These are phyloP conservation scores for Mycena metata DNA, from an alignment of 768 basidiomycete genomes.

Conservation along the genomic window DNA sequence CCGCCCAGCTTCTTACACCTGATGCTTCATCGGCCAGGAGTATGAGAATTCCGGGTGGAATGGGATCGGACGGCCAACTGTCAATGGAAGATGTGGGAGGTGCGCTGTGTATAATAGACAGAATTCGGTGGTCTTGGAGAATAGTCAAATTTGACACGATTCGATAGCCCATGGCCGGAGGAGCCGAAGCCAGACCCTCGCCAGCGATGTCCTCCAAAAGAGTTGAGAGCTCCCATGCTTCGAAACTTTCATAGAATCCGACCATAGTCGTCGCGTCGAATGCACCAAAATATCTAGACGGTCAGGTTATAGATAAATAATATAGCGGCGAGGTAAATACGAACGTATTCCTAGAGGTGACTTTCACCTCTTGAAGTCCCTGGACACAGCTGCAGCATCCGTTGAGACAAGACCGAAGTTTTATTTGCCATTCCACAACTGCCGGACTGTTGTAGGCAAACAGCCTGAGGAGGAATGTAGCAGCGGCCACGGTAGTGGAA, in stretches of 20 bases:
- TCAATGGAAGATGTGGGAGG: slow-evolving; percentile 53
- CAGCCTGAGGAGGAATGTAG: slow-evolving; percentile 85
- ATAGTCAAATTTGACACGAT: slow-evolving; percentile 73
- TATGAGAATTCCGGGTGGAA: slow-evolving; percentile 73
- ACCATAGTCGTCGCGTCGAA: slow-evolving; percentile 65
- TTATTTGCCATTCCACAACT: slow-evolving; percentile 75
- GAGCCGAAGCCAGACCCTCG: slow-evolving; percentile 55
- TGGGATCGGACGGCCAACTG: slow-evolving; percentile 69
- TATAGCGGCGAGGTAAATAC: slow-evolving; percentile 48
- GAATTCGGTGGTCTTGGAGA: slow-evolving; percentile 64
- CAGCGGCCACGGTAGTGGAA: slow-evolving; percentile 70
- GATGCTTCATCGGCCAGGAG: slow-evolving; percentile 66
- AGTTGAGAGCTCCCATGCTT: slow-evolving; percentile 72
- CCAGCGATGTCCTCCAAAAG: slow-evolving; percentile 63
- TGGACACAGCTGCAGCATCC: slow-evolving; percentile 81
- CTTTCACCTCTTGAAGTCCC: slow-evolving; percentile 74
- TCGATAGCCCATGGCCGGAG: slow-evolving; percentile 70
- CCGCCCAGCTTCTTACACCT: slow-evolving; percentile 73
- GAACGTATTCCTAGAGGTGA: slow-evolving; percentile 77
- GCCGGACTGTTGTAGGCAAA: slow-evolving; percentile 78
- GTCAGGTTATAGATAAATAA: slow-evolving; percentile 33
- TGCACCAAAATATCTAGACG: slow-evolving; percentile 78
- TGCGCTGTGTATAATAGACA: slow-evolving; percentile 53
- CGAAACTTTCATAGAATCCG: slow-evolving; percentile 73
- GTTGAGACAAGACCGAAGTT: slow-evolving; percentile 66